phyloP scores from a whole-genome alignment of 192 early-diverging fungal species.

The Spizellomyces punctatus region DNA sequence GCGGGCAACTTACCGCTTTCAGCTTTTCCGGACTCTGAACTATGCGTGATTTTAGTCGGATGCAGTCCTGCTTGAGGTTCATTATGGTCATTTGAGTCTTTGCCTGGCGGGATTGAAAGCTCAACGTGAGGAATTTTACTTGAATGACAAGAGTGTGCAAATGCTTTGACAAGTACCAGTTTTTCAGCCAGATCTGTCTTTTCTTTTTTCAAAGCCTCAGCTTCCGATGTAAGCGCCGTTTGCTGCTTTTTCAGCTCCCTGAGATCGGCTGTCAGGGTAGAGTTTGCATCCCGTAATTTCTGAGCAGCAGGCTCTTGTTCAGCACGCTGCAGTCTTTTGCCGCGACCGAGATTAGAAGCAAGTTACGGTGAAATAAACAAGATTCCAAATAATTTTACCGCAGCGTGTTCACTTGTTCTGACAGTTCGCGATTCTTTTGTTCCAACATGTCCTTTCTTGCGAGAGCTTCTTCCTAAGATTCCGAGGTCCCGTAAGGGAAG shows the following conservation, averaged over 20 bases:
- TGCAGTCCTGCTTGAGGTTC: conserved; percentile 55
- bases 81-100: conserved; percentile 55
- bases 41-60: conserved; percentile 59
- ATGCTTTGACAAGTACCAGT: conserved; percentile 39
- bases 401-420: conserved; percentile 57
- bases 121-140: neutral
- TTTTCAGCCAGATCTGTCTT: conserved; percentile 59
- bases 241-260: conserved; percentile 51
- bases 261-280: conserved; percentile 56
- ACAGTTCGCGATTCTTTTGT: conserved; percentile 57
- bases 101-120: conserved; percentile 22
- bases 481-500: neutral
- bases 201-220: conserved; percentile 50
- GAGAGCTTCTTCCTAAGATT: conserved; percentile 43
- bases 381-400: conserved; percentile 8
- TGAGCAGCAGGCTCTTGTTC: conserved; percentile 56
- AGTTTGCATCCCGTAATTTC: conserved; percentile 53
- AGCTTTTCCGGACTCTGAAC: conserved; percentile 78
- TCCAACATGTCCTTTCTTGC: conserved; percentile 44
- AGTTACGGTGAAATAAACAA: neutral
- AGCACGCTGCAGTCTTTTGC: conserved; percentile 47
- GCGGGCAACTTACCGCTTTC: conserved; percentile 51
- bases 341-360: neutral
- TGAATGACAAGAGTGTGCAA: neutral
- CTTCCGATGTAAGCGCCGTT: conserved; percentile 39